Evolutionary conservation across 768 basidiomycete genomes (phyloP).

Genomic region (Russula ochroleuca): DNA sequence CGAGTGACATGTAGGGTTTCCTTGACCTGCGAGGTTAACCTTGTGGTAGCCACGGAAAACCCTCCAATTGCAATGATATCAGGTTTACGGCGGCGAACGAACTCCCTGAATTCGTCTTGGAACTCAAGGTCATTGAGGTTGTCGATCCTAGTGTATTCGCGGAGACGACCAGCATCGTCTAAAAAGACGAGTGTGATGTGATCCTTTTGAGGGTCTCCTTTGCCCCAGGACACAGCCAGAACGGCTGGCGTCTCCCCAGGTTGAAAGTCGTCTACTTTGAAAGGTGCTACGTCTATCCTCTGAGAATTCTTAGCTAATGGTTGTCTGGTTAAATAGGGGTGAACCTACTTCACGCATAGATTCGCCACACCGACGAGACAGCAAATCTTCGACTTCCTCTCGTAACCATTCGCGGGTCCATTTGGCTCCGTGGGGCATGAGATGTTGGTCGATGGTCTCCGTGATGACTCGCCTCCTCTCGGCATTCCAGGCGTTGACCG

Average conservation of each 20-base stretch:
- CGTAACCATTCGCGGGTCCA: conserved; percentile 87
- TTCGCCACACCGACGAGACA: conserved; percentile 64
- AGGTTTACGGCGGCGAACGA: conserved; percentile 79
- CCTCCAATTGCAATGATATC: conserved; percentile 89
- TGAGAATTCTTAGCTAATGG: conserved; percentile 34
- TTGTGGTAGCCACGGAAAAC: conserved; percentile 76
- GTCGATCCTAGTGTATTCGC: conserved; percentile 87
- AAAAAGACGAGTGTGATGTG: conserved; percentile 80
- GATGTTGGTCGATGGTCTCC: conserved; percentile 70
- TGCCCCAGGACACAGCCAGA: conserved; percentile 89
- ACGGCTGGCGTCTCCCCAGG: conserved; percentile 72
- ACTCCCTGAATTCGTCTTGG: conserved; percentile 69
- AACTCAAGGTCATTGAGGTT: conserved; percentile 71
- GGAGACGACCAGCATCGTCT: conserved; percentile 83
- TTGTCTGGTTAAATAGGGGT: conserved; percentile 4
- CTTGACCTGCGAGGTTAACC: conserved; percentile 61
- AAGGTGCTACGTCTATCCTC: conserved; percentile 84
- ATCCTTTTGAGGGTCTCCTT: conserved; percentile 91
- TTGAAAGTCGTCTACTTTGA: conserved; percentile 54
- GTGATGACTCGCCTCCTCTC: conserved; percentile 75
- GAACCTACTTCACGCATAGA: conserved; percentile 65
- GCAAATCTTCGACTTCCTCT: conserved; percentile 83
- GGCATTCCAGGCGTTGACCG: conserved; percentile 87
- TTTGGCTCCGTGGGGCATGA: conserved; percentile 80
- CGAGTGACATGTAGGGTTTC: conserved; percentile 40